Base-by-base conservation (phyloP, 768 basidiomycete species). In the Pisolithus sp. region DNA sequence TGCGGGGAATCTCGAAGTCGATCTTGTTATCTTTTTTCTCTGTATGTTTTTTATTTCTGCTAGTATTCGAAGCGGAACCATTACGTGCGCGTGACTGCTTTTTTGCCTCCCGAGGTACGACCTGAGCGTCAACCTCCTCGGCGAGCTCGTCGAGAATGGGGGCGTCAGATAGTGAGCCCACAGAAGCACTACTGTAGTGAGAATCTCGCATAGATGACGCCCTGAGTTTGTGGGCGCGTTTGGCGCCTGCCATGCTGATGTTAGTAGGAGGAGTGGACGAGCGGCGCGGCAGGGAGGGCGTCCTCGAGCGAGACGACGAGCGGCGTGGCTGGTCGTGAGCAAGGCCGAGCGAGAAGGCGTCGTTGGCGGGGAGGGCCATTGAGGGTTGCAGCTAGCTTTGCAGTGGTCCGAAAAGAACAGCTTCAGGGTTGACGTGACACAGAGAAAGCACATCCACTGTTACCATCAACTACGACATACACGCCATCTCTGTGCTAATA, bases 1-100 rank as follows among this genome's bases (percentile, higher is more conserved):
- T 96, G 57, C 93, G 72, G 1, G 93, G 93, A 46, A 96, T 84
- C 69, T 96, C 93, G 84, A 86, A 93, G 69, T 93, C 87, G 28
- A 89, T 75, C 18, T 51, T 36, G n/a, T 17, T 21, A 13, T 18
- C 57, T 10, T 36, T 5, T 20, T 59, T 62, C 23, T 57, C 75
- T 13, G 72, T 43, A 64, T 61, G 45, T 60, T 58, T 47, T 58
- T 54, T 40, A 38, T 21, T 52, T 46, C 55, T 44, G 17, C 52
- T 53, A 17, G 55, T 59, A 6, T 59, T 57, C 28, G 55, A 8
- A n/a, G 51, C 15, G 3, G 47, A 26, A 2, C 46, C 61, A 28
- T 56, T 58, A 2, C 52, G 50, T 0, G 42, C 42, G 12, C 53
- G 58, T 49, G 43, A 45, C 10, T 34, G 34, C 13, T 53, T 57